A percentile compares a stretch with the other conserved stretches of the same genome.
Evolutionary conservation across 2,329 filamentous ascomycete genomes (phyloP).

Genomic region (Sclerotinia nivalis): DNA sequence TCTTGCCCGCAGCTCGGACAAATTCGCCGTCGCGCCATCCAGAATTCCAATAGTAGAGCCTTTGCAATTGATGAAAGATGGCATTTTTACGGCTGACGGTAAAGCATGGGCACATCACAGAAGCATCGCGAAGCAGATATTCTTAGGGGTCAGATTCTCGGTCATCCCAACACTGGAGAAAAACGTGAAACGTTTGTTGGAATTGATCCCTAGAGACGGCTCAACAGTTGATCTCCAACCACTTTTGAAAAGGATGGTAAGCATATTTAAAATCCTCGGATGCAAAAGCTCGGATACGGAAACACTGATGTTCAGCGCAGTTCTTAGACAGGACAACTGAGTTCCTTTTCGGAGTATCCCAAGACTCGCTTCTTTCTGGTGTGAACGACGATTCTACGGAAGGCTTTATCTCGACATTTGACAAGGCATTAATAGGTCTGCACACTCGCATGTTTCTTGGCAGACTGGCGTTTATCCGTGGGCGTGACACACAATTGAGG

Average conservation of each 20-base stretch:
- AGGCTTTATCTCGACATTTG: slow-evolving; percentile 16
- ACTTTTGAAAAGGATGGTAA: slow-evolving; percentile 54
- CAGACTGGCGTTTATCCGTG: slow-evolving; percentile 15
- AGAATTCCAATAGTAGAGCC: slow-evolving; percentile 48
- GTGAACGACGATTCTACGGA: not conserved
- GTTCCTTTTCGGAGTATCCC: not conserved
- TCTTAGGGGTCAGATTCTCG: slow-evolving; percentile 48
- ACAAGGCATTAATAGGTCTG: slow-evolving; percentile 21
- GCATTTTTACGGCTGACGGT: slow-evolving; percentile 56
- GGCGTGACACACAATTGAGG: slow-evolving; percentile 10
- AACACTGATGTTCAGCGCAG: not conserved
- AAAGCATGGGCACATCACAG: slow-evolving; percentile 51
- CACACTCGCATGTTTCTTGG: slow-evolving; percentile 16
- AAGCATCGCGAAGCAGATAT: slow-evolving; percentile 55
- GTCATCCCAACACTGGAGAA: slow-evolving; percentile 58
- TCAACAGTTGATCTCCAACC: slow-evolving; percentile 59
- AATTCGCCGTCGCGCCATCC: slow-evolving; percentile 50
- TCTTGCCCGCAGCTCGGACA: slow-evolving; percentile 54
- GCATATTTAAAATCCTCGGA: not conserved
- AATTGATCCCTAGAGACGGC: slow-evolving; percentile 55
- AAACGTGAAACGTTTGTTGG: slow-evolving; percentile 58
- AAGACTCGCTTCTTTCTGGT: not conserved
- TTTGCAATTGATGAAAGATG: slow-evolving; percentile 54
- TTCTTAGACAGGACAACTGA: not conserved
- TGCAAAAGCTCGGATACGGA: not conserved